phyloP scores from a whole-genome alignment of 2,329 filamentous ascomycete species.

The Cladobotryum mycophilum region DNA sequence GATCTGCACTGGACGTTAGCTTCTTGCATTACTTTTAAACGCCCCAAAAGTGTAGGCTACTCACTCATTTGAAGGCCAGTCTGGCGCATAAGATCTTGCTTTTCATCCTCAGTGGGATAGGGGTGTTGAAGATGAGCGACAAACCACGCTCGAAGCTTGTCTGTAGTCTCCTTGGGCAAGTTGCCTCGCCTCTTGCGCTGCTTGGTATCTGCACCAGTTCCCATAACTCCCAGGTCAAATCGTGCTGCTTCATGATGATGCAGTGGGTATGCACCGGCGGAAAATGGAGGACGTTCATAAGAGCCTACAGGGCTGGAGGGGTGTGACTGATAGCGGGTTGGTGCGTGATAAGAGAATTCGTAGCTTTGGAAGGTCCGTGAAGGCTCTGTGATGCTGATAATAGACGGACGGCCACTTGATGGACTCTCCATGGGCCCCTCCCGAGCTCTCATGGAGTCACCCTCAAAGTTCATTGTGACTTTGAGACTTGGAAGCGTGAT shows the following conservation, averaged over 20 bases:
- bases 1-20: constrained; percentile 38
- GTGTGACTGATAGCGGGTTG: constrained; percentile 39
- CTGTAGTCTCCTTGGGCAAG: constrained; percentile 82
- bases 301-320: constrained; percentile 38
- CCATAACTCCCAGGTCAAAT: constrained; percentile 35
- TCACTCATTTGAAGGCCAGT: constrained; percentile 74
- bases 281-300: constrained; percentile 40
- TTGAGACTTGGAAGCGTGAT: constrained; percentile 37
- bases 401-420: background rate
- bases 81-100: constrained; percentile 69
- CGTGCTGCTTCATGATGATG: constrained; percentile 39
- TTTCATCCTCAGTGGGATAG: constrained; percentile 84
- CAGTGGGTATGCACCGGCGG: constrained; percentile 31
- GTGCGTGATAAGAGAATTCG: constrained; percentile 37
- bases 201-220: constrained; percentile 39
- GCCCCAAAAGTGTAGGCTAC: constrained; percentile 19
- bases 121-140: constrained; percentile 69
- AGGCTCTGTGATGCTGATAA: background rate
- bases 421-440: background rate
- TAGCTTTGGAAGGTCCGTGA: constrained; percentile 17
- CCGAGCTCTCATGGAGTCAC: constrained; percentile 17
- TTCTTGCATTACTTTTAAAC: background rate
- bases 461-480: constrained; percentile 31
- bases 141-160: constrained; percentile 76
- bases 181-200: constrained; percentile 69